Conservation (phyloP, 306 rosid genomes). For the Prunus salicina region DNA sequence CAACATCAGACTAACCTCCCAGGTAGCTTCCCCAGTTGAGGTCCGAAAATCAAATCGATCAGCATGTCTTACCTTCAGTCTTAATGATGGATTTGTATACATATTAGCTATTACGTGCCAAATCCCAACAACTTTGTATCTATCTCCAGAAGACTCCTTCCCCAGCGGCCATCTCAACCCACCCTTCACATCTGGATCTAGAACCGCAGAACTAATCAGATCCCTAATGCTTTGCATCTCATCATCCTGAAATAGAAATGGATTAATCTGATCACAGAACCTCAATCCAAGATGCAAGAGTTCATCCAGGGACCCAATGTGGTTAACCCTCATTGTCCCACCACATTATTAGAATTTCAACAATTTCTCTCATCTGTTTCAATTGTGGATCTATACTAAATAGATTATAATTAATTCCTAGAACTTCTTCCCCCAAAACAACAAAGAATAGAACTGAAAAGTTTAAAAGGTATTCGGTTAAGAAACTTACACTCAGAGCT, state of each 20-base stretch:
- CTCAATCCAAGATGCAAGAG: neutral
- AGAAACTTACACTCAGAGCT: constrained; percentile 32
- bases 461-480: neutral
- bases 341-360: neutral
- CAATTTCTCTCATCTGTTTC: neutral
- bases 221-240: constrained; percentile 42
- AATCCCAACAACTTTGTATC: constrained; percentile 40
- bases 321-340: neutral
- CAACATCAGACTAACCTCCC: constrained; percentile 37
- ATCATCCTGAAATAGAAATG: constrained; percentile 41
- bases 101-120: constrained; percentile 34
- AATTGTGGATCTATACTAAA: neutral
- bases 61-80: constrained; percentile 42
- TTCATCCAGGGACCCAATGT: neutral
- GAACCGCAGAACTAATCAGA: constrained; percentile 43
- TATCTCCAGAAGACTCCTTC: constrained; percentile 35
- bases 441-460: neutral
- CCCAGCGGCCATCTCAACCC: constrained; percentile 65
- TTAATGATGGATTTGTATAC: constrained; percentile 31
- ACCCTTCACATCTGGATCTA: constrained; percentile 53
- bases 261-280: neutral
- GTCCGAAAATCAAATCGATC: constrained; percentile 45
- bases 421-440: neutral
- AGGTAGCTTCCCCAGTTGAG: constrained; percentile 36
- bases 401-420: neutral